phyloP scores from a whole-genome alignment of 805 yeast genomes.

The Candida germanica region DNA sequence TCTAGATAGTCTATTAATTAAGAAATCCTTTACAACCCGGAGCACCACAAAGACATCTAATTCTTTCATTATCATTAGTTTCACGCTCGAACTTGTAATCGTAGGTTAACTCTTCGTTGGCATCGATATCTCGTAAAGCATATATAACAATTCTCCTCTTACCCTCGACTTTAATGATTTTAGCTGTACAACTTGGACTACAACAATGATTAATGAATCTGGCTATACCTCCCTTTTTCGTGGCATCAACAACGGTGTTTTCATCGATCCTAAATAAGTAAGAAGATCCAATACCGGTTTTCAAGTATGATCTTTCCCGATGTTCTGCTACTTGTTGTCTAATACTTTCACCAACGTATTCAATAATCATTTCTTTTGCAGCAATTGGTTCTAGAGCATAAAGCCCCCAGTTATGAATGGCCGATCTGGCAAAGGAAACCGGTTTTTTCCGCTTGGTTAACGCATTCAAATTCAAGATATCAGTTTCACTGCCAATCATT shows the following conservation, averaged over 20 bases:
- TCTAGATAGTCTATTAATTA: too few species aligned
- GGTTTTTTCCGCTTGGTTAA: conserved; percentile 88
- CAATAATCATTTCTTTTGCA: conserved; percentile 97
- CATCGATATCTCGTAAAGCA: conserved; percentile 81
- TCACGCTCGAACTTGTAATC: conserved; percentile 95
- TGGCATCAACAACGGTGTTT: conserved; percentile 93
- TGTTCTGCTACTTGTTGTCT: conserved; percentile 93
- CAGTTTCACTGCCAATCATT: conserved; percentile 76
- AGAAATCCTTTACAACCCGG: conserved; percentile 90
- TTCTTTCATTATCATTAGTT: conserved; percentile 80
- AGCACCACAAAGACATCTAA: conserved; percentile 93
- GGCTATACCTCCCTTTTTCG: conserved; percentile 96
- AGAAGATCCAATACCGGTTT: conserved; percentile 93
- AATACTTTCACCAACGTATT: conserved; percentile 93
- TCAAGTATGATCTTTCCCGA: conserved; percentile 78
- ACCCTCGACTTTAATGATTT: conserved; percentile 92
- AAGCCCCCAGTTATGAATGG: conserved; percentile 97
- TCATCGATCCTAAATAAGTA: conserved; percentile 91
- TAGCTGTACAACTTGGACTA: conserved; percentile 96
- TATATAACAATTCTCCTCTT: conserved; percentile 91
- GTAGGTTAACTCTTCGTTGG: conserved; percentile 90
- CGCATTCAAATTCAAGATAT: conserved; percentile 78
- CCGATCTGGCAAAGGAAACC: conserved; percentile 94
- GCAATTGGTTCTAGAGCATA: conserved; percentile 94
- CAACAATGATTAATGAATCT: conserved; percentile 97